Conservation (phyloP, 2,329 filamentous ascomycete species). For the Alternaria longipes region DNA sequence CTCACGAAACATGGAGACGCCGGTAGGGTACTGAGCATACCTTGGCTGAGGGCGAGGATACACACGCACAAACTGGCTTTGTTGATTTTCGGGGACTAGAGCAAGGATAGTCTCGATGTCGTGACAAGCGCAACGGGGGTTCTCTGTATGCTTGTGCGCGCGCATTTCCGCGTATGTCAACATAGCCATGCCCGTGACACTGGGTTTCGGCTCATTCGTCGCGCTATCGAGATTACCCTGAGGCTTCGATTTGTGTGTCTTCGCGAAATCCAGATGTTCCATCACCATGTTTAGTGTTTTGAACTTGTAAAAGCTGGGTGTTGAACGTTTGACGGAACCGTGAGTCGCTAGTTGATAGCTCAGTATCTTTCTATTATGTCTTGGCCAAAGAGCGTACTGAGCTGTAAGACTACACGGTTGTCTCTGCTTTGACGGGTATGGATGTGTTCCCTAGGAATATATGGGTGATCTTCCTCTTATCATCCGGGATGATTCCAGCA, state of each 20-base stretch:
- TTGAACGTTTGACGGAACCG: neutral
- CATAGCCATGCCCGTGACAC: neutral
- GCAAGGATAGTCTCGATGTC: neutral
- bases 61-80: neutral
- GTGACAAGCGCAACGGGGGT: neutral
- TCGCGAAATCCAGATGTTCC: neutral
- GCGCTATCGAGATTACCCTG: neutral
- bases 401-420: neutral
- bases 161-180: neutral
- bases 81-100: neutral
- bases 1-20: slow-evolving; percentile 5
- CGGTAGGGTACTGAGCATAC: neutral
- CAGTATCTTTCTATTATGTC: neutral
- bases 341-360: neutral
- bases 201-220: neutral
- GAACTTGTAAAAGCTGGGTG: neutral
- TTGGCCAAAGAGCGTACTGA: neutral
- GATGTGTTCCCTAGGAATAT: neutral
- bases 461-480: neutral
- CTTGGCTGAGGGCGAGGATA: neutral
- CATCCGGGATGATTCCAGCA: neutral
- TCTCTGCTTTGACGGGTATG: neutral
- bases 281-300: neutral
- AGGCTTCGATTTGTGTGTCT: neutral
- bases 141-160: neutral